Base-by-base conservation (phyloP, 1,284 basidiomycete species). In the Trichosporon faecale region DNA sequence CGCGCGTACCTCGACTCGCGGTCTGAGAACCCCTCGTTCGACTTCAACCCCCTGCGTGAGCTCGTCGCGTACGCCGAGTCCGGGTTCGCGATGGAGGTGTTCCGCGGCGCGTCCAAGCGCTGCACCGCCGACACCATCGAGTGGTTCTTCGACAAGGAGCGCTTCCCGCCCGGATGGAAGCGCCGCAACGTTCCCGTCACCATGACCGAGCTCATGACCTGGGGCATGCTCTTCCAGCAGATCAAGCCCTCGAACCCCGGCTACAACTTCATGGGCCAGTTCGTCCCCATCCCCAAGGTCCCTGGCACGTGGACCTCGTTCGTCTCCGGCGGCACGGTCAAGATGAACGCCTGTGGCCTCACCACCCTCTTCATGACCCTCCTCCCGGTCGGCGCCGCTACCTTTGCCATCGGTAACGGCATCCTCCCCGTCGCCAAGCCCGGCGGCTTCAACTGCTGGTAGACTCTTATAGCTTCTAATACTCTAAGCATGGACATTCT, bases 21-120 rank as follows among this genome's bases (percentile, higher is more conserved):
- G 8, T 21, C n/a, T 18, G 25, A 66, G 25, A 66, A 29, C 44
- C 25, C 49, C n/a, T 46, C 18, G 55, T 29, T 64, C 44, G 68
- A 69, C 68, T 25, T 69, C 31, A 69, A 69, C 64, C 27, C 44
- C 1, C 35, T 33, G 9, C 68, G 68, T 46, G 40, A 55, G 29
- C 33, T 69, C 33, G 68, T 69, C 18, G 65, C 65, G 2, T 69
- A 69, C 44, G 68, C 68, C 65, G 68, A 69, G 68, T 66, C 65
- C 9, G 68, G 65, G 14, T 69, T 69, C 25, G 33, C 29, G 6
- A 52, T 60, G 57, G 68, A 69, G 65, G 68, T 60, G 11, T 60
- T 69, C 55, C 65, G 65, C n/a, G 68, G 68, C 25, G 21, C 23
- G 12, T 3, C 14, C 31, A 9, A 16, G 23, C 18, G 40, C 23